Evolutionary conservation across 371 early-diverging fungal genomes (phyloP).

Genomic region (Mucor mucedo): DNA sequence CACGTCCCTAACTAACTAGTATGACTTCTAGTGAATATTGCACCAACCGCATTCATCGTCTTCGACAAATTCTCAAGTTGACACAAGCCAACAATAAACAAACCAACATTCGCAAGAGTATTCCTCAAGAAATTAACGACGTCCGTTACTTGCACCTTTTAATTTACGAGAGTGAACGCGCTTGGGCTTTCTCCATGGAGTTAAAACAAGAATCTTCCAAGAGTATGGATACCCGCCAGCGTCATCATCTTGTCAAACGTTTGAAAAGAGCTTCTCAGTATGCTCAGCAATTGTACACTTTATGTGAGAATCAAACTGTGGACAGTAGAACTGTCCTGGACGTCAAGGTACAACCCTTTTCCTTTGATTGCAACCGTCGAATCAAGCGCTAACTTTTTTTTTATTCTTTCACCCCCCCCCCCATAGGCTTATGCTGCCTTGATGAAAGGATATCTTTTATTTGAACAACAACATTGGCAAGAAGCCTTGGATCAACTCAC

Average conservation of each 20-base stretch:
- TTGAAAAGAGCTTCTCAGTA: slow-evolving; percentile 67
- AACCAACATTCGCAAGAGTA: slow-evolving; percentile 49
- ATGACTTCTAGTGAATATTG: slow-evolving; percentile 63
- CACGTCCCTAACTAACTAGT: background rate
- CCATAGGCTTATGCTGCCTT: slow-evolving; percentile 70
- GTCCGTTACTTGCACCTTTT: slow-evolving; percentile 63
- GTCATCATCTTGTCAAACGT: slow-evolving; percentile 67
- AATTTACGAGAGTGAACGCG: slow-evolving; percentile 77
- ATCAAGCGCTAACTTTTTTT: no score
- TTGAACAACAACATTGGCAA: slow-evolving; percentile 78
- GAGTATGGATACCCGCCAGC: slow-evolving; percentile 69
- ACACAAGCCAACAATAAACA: slow-evolving; percentile 63
- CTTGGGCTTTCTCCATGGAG: slow-evolving; percentile 84
- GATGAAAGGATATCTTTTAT: slow-evolving; percentile 69
- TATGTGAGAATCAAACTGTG: slow-evolving; percentile 60
- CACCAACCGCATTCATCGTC: slow-evolving; percentile 68
- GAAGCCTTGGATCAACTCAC: slow-evolving; percentile 67
- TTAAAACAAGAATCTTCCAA: slow-evolving; percentile 64
- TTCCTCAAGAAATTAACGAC: slow-evolving; percentile 55
- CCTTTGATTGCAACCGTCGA: no score
- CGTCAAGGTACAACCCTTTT: slow-evolving; percentile 52
- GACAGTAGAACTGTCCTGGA: slow-evolving; percentile 65
- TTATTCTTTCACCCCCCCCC: no score
- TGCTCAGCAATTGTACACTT: slow-evolving; percentile 53
- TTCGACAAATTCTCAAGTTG: slow-evolving; percentile 64